These are phyloP conservation scores for Oxytropis ochrocephala DNA, from an alignment of 306 rosid species.

Conservation along the genomic window DNA sequence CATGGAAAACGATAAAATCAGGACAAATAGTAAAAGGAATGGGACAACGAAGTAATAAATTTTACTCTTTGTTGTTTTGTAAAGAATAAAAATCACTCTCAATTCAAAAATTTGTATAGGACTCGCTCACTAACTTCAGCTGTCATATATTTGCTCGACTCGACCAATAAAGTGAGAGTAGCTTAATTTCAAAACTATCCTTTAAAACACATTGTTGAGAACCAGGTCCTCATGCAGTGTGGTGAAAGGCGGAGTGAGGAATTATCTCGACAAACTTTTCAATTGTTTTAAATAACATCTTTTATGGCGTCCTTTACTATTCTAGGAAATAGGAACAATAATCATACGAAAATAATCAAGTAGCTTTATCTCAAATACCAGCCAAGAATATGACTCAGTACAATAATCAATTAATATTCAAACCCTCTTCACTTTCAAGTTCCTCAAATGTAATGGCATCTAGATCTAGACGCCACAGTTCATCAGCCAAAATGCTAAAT, in stretches of 20 bases:
- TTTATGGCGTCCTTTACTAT: background rate
- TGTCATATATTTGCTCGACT: background rate
- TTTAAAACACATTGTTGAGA: background rate
- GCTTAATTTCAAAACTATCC: background rate
- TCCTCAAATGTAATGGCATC: background rate
- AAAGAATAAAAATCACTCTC: background rate
- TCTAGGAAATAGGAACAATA: background rate
- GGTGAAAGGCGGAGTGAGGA: background rate
- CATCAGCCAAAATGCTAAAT: constrained; percentile 8
- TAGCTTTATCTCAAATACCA: background rate
- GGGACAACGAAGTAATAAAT: background rate
- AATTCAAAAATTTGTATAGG: background rate
- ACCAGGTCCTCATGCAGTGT: background rate
- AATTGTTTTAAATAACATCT: background rate
- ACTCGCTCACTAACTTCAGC: background rate
- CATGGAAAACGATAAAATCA: background rate
- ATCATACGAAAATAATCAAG: background rate
- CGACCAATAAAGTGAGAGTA: background rate
- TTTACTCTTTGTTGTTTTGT: background rate
- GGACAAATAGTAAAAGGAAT: background rate
- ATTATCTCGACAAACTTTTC: background rate
- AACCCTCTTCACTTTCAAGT: background rate
- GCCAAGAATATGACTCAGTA: background rate
- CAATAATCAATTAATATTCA: background rate
- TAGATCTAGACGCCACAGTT: background rate